A percentile compares a stretch with the other conserved stretches of the same genome.
Evolutionary conservation across 2,329 filamentous ascomycete genomes (phyloP).

Genomic region (Hypoxylon sp.): DNA sequence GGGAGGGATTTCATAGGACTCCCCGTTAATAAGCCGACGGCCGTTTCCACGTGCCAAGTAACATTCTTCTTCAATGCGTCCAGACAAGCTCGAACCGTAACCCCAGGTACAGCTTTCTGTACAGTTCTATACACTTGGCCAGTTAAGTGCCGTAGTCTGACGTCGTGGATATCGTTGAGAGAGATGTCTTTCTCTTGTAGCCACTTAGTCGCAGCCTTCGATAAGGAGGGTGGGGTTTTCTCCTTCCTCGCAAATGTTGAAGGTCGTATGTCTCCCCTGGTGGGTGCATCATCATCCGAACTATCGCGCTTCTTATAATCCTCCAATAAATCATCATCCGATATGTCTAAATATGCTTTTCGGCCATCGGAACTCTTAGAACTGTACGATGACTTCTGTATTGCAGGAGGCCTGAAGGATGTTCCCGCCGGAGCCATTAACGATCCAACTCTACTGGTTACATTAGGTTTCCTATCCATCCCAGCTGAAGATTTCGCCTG

Average conservation of each 20-base stretch:
- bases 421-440: slow-evolving; percentile 84
- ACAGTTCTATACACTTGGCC: slow-evolving; percentile 52
- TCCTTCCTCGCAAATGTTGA: slow-evolving; percentile 53
- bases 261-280: slow-evolving; percentile 55
- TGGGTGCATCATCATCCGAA: slow-evolving; percentile 53
- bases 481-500: slow-evolving; percentile 35
- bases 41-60: slow-evolving; percentile 50
- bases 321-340: slow-evolving; percentile 54
- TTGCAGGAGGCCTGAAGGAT: slow-evolving; percentile 69
- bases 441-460: slow-evolving; percentile 65
- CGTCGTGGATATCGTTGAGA: slow-evolving; percentile 52
- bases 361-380: slow-evolving; percentile 57
- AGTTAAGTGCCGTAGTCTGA: slow-evolving; percentile 53
- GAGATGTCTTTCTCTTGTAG: slow-evolving; percentile 46
- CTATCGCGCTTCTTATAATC: slow-evolving; percentile 55
- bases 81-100: slow-evolving; percentile 52
- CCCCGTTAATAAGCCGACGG: slow-evolving; percentile 46
- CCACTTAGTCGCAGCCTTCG: slow-evolving; percentile 35
- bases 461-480: slow-evolving; percentile 33
- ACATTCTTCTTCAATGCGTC: slow-evolving; percentile 50
- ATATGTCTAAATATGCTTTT: slow-evolving; percentile 52
- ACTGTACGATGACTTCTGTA: slow-evolving; percentile 46
- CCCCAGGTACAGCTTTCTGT: slow-evolving; percentile 46
- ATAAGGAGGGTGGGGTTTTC: slow-evolving; percentile 22
- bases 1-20: slow-evolving; percentile 26